phyloP scores from a whole-genome alignment of 352 stramenopile genomes.

The Pythium phragmiticola region DNA sequence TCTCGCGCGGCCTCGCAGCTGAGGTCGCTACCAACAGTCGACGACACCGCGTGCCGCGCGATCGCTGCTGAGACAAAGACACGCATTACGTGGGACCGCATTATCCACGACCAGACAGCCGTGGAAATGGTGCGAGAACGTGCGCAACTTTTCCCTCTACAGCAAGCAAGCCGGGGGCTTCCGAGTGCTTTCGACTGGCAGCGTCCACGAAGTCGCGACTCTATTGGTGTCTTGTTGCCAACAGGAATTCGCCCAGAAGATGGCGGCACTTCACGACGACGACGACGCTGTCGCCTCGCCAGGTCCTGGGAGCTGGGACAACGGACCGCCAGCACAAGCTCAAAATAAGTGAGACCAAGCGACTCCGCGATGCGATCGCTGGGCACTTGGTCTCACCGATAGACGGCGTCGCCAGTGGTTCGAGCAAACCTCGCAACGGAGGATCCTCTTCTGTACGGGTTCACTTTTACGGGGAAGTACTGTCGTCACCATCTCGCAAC shows the following conservation, averaged over 20 bases:
- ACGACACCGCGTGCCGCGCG: background rate
- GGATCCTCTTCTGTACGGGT: slow-evolving; percentile 3
- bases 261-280: slow-evolving; percentile 17
- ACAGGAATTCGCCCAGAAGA: slow-evolving; percentile 14
- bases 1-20: background rate
- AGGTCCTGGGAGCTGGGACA: background rate
- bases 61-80: slow-evolving; percentile 14
- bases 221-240: slow-evolving; percentile 7
- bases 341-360: background rate
- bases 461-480: slow-evolving; percentile 25
- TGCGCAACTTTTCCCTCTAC: slow-evolving; percentile 20
- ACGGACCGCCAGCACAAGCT: slow-evolving; percentile 9
- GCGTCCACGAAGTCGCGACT: slow-evolving; percentile 13
- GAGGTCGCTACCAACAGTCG: too few species aligned
- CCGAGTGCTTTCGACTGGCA: slow-evolving; percentile 19
- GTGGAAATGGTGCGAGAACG: slow-evolving; percentile 28
- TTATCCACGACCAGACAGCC: slow-evolving; percentile 4
- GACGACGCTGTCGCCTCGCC: slow-evolving; percentile 18
- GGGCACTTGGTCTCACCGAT: slow-evolving; percentile 9
- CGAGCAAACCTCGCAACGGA: too few species aligned
- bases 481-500: background rate
- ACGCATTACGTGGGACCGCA: slow-evolving; percentile 17
- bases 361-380: slow-evolving; percentile 7
- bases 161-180: slow-evolving; percentile 10
- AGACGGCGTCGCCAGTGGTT: background rate